phyloP scores from a whole-genome alignment of 805 yeast genomes.

The Danielia oregonensis region DNA sequence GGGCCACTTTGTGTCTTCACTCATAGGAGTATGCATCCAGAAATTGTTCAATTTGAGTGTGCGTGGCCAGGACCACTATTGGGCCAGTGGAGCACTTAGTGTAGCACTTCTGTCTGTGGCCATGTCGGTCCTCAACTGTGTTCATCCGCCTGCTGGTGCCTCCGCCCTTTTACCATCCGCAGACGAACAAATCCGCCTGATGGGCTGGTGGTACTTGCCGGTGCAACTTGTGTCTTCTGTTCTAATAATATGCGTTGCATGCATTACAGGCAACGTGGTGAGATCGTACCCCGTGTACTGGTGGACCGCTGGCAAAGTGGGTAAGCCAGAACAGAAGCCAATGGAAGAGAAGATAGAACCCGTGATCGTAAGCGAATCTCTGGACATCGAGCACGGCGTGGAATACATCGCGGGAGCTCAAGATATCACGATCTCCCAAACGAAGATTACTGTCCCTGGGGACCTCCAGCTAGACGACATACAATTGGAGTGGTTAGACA shows the following conservation, averaged over 20 bases:
- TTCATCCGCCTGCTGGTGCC: slow-evolving; percentile 75
- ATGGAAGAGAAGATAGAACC: background rate
- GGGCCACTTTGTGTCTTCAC: slow-evolving; percentile 52
- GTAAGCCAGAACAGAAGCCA: slow-evolving; percentile 4
- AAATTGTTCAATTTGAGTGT: slow-evolving; percentile 49
- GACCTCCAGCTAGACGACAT: slow-evolving; percentile 20
- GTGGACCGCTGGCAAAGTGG: slow-evolving; percentile 45
- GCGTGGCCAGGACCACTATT: slow-evolving; percentile 44
- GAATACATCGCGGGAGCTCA: slow-evolving; percentile 10
- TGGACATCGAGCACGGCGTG: slow-evolving; percentile 9
- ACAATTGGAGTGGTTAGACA: slow-evolving; percentile 25
- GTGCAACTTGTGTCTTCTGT: slow-evolving; percentile 47
- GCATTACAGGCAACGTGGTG: slow-evolving; percentile 50
- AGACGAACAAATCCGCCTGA: slow-evolving; percentile 39
- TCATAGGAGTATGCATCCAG: slow-evolving; percentile 51
- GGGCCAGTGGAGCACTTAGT: slow-evolving; percentile 56
- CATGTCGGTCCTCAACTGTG: slow-evolving; percentile 52
- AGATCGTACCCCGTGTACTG: slow-evolving; percentile 56
- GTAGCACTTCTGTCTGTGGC: slow-evolving; percentile 51
- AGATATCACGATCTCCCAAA: slow-evolving; percentile 16
- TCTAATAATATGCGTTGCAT: slow-evolving; percentile 47
- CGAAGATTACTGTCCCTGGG: slow-evolving; percentile 20
- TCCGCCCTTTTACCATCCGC: slow-evolving; percentile 56
- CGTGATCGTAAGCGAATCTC: background rate
- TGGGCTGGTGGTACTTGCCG: slow-evolving; percentile 69